A percentile compares a stretch with the other conserved stretches of the same genome.
Evolutionary conservation across 2,329 filamentous ascomycete species (phyloP).

Genomic region (Cryphonectria japonica): DNA sequence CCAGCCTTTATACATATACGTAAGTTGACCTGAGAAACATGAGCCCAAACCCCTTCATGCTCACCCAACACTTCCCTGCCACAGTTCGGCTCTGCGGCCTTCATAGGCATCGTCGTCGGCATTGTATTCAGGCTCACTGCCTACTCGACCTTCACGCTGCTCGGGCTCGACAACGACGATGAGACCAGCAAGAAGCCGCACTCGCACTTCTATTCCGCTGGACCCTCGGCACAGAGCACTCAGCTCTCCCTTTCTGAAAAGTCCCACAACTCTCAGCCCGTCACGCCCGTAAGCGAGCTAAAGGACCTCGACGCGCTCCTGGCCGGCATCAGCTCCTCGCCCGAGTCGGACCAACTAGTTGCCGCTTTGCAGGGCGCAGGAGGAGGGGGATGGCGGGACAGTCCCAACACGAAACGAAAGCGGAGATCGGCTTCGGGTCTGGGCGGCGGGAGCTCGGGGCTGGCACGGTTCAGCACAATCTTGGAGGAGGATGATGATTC

Average conservation of each 20-base stretch:
- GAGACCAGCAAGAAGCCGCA: not conserved
- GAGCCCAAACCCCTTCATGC: constrained; percentile 24
- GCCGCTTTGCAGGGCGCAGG: constrained; percentile 10
- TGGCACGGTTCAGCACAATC: constrained; percentile 52
- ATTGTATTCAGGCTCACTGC: constrained; percentile 62
- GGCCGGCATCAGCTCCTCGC: constrained; percentile 19
- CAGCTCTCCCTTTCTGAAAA: constrained; percentile 1
- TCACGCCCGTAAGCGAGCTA: constrained; percentile 19
- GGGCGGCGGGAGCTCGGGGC: constrained; percentile 39
- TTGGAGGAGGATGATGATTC: constrained; percentile 72
- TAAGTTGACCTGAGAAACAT: constrained; percentile 12
- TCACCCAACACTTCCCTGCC: constrained; percentile 45
- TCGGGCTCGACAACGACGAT: constrained; percentile 46
- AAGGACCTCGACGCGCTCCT: constrained; percentile 24
- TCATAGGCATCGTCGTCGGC: constrained; percentile 69
- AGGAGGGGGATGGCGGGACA: constrained; percentile 29
- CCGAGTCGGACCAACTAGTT: constrained; percentile 22
- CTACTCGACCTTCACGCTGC: constrained; percentile 54
- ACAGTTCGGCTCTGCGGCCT: constrained; percentile 65
- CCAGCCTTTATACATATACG: constrained; percentile 30
- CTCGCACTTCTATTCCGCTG: not conserved
- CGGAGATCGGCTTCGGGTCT: constrained; percentile 38
- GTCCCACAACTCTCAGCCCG: constrained; percentile 23
- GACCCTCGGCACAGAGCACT: constrained; percentile 8
- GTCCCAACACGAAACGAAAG: constrained; percentile 40